These are phyloP conservation scores for Trichoderma polysporum DNA, from an alignment of 2,329 filamentous ascomycete species.

Conservation along the genomic window DNA sequence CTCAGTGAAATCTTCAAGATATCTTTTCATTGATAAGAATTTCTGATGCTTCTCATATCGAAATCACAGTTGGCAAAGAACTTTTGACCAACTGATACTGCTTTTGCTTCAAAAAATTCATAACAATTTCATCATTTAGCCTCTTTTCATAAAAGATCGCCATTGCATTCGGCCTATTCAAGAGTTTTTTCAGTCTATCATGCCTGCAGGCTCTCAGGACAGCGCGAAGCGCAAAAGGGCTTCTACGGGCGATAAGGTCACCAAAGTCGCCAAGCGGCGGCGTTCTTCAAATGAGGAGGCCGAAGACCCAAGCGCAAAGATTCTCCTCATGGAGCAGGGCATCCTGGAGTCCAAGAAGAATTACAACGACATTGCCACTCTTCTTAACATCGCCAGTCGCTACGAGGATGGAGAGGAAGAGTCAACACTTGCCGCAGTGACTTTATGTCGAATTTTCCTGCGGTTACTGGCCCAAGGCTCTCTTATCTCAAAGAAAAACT, in stretches of 20 bases:
- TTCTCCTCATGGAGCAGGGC: slow-evolving; percentile 73
- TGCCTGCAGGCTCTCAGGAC: slow-evolving; percentile 25
- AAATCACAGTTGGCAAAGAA: background rate
- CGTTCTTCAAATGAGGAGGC: slow-evolving; percentile 48
- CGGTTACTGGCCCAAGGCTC: slow-evolving; percentile 73
- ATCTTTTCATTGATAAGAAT: slow-evolving; percentile 16
- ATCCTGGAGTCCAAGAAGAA: slow-evolving; percentile 84
- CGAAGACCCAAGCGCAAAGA: slow-evolving; percentile 60
- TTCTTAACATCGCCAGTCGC: slow-evolving; percentile 60
- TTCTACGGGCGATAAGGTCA: slow-evolving; percentile 34
- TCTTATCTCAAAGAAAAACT: slow-evolving; percentile 63
- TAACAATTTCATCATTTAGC: background rate
- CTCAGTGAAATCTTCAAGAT: slow-evolving; percentile 33
- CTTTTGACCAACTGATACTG: background rate
- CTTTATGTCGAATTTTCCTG: slow-evolving; percentile 83
- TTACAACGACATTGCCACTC: slow-evolving; percentile 82
- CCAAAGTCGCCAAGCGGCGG: slow-evolving; percentile 48
- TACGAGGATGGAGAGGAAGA: slow-evolving; percentile 50
- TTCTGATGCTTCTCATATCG: slow-evolving; percentile 8
- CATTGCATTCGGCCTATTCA: background rate
- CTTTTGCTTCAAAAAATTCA: background rate
- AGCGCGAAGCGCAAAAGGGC: slow-evolving; percentile 54
- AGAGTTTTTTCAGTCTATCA: slow-evolving; percentile 5
- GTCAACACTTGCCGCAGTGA: slow-evolving; percentile 68
- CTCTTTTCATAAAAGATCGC: background rate